Conservation (phyloP, 208 protist species). For the Crithidia expoeki region DNA sequence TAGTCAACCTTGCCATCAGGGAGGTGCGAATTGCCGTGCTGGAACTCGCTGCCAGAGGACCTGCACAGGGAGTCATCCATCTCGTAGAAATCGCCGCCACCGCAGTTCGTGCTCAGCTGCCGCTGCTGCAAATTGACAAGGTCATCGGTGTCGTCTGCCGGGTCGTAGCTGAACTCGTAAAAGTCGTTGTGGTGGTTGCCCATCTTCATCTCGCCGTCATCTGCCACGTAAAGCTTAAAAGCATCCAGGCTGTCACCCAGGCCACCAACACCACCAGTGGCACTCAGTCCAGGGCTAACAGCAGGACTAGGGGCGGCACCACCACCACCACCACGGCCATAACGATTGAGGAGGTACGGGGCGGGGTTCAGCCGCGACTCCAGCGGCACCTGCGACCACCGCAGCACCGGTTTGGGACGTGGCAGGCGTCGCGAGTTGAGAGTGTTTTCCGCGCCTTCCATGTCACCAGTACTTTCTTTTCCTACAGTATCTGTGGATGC, state of each 20-base stretch:
- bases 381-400: conserved; percentile 24
- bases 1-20: not conserved
- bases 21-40: not conserved
- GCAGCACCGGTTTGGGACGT: conserved; percentile 13
- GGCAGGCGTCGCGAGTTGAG: conserved; percentile 2
- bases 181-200: conserved; percentile 22
- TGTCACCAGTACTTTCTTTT: not conserved
- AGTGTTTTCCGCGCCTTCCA: not conserved
- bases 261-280: not conserved
- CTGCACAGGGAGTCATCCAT: conserved; percentile 12
- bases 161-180: conserved; percentile 34
- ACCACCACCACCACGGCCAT: conserved; percentile 13
- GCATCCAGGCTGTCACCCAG: conserved; percentile 32
- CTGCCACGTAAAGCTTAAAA: conserved; percentile 34
- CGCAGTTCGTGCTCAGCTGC: conserved; percentile 8
- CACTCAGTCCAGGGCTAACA: not conserved
- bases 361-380: not conserved
- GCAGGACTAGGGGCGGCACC: not conserved
- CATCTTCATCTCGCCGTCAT: conserved; percentile 37
- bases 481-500: not conserved
- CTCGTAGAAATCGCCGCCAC: conserved; percentile 19
- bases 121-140: conserved; percentile 9
- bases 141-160: conserved; percentile 21
- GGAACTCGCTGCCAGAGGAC: not conserved
- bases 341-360: conserved; percentile 13